Conservation (phyloP, 345 rosid genomes). For the Ceriops tagal region DNA sequence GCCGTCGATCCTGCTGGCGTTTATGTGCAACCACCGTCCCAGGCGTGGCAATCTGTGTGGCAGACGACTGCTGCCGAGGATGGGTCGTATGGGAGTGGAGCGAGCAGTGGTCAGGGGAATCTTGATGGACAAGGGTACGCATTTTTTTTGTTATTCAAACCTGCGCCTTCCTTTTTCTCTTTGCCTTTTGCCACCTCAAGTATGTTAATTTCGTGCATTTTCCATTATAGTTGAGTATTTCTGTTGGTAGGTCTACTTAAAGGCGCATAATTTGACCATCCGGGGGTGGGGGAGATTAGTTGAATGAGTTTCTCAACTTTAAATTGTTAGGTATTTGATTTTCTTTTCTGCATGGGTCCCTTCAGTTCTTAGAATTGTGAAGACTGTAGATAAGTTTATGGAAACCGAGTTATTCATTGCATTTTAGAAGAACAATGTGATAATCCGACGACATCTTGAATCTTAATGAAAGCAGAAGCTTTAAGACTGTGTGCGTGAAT, state of each 20-base stretch:
- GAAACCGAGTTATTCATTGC: not conserved
- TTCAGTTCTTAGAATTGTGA: too few relatives aligned
- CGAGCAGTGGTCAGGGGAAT: slow-evolving; percentile 63
- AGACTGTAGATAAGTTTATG: not conserved
- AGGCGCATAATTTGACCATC: too few relatives aligned
- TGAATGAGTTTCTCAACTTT: too few relatives aligned
- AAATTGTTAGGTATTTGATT: too few relatives aligned
- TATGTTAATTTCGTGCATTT: too few relatives aligned
- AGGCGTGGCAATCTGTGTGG: slow-evolving; percentile 97
- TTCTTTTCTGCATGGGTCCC: too few relatives aligned
- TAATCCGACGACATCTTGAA: not conserved
- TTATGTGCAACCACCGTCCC: slow-evolving; percentile 80
- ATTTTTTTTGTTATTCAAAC: not conserved
- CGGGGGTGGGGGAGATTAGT: too few relatives aligned
- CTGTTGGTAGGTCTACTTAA: too few relatives aligned
- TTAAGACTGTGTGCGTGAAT: not conserved
- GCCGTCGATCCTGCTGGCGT: slow-evolving; percentile 73
- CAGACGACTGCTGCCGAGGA: slow-evolving; percentile 63
- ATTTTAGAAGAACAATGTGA: too few relatives aligned
- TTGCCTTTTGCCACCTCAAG: too few relatives aligned
- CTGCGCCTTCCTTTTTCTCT: not conserved
- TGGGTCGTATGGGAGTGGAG: slow-evolving; percentile 64
- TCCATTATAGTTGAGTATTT: too few relatives aligned
- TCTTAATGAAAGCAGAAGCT: not conserved
- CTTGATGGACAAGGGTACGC: slow-evolving; percentile 41